Evolutionary conservation across 2,329 filamentous ascomycete species (phyloP).

Genomic region (Blumeriella jaapii): DNA sequence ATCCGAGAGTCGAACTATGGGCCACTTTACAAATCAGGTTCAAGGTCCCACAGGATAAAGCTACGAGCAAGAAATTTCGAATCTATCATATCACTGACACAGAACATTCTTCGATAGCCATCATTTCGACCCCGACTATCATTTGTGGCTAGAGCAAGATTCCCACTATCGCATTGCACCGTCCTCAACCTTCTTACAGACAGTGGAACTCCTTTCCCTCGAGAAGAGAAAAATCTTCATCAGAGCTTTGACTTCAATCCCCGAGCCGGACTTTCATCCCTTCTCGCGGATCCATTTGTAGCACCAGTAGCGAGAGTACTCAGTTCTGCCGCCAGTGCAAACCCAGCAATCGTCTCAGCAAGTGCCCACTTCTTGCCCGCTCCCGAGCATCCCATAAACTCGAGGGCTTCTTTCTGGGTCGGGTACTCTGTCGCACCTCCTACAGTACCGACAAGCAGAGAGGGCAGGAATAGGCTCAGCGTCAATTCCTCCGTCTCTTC

Average conservation of each 20-base stretch:
- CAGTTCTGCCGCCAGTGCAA: slow-evolving; percentile 22
- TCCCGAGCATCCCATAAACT: slow-evolving; percentile 19
- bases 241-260: slow-evolving; percentile 4
- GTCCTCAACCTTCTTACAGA: too few species aligned
- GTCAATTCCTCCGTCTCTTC: slow-evolving; percentile 14
- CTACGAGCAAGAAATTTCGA: too few species aligned
- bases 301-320: slow-evolving; percentile 19
- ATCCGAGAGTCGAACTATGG: too few species aligned
- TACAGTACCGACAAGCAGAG: slow-evolving; percentile 20
- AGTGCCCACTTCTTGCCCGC: slow-evolving; percentile 19
- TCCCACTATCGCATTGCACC: too few species aligned
- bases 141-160: too few species aligned
- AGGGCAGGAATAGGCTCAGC: slow-evolving; percentile 22
- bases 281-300: slow-evolving; percentile 20
- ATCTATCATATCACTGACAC: too few species aligned
- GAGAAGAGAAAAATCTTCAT: too few species aligned
- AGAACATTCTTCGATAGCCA: too few species aligned
- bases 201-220: too few species aligned
- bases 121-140: too few species aligned
- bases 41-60: too few species aligned
- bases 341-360: slow-evolving; percentile 22
- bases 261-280: slow-evolving; percentile 8
- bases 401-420: slow-evolving; percentile 21
- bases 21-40: too few species aligned
- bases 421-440: slow-evolving; percentile 21